Percentiles rank a stretch among this genome's conserved stretches.
Evolutionary conservation across 805 yeast genomes (phyloP).

Genomic region (Kodamaea lidongshanica): DNA sequence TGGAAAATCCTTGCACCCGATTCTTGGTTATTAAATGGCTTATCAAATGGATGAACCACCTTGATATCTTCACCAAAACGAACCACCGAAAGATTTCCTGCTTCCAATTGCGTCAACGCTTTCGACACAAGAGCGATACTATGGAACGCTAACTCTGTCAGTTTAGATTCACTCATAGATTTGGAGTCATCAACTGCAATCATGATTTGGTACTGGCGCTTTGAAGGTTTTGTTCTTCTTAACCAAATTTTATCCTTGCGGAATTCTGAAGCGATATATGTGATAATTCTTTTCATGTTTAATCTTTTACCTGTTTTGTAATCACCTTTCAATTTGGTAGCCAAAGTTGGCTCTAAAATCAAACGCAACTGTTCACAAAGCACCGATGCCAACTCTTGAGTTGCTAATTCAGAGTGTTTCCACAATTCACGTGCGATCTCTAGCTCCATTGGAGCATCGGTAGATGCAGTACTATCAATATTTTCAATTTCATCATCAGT

Average conservation of each 20-base stretch:
- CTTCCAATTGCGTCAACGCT: constrained; percentile 87
- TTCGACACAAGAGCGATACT: constrained; percentile 90
- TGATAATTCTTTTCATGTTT: constrained; percentile 95
- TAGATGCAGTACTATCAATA: constrained; percentile 10
- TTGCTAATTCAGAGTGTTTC: constrained; percentile 76
- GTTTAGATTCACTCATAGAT: constrained; percentile 91
- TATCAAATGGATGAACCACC: constrained; percentile 85
- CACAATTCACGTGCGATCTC: constrained; percentile 74
- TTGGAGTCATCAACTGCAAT: constrained; percentile 95
- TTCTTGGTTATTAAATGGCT: constrained; percentile 68
- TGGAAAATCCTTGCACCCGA: constrained; percentile 80
- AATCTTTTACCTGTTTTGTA: constrained; percentile 95
- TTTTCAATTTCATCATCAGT: constrained; percentile 12
- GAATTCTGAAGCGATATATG: constrained; percentile 95
- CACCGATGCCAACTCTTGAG: constrained; percentile 80
- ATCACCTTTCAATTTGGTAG: constrained; percentile 94
- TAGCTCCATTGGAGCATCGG: constrained; percentile 42
- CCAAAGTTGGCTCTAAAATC: constrained; percentile 90
- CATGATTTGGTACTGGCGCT: constrained; percentile 96
- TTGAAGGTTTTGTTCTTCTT: constrained; percentile 94
- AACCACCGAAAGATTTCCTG: constrained; percentile 87
- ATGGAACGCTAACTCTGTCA: constrained; percentile 88
- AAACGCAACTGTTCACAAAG: constrained; percentile 89
- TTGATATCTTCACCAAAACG: constrained; percentile 81
- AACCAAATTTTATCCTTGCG: constrained; percentile 98